phyloP scores from a whole-genome alignment of 1,139 yeast genomes.

The Nakaseomyces bracarensis region DNA sequence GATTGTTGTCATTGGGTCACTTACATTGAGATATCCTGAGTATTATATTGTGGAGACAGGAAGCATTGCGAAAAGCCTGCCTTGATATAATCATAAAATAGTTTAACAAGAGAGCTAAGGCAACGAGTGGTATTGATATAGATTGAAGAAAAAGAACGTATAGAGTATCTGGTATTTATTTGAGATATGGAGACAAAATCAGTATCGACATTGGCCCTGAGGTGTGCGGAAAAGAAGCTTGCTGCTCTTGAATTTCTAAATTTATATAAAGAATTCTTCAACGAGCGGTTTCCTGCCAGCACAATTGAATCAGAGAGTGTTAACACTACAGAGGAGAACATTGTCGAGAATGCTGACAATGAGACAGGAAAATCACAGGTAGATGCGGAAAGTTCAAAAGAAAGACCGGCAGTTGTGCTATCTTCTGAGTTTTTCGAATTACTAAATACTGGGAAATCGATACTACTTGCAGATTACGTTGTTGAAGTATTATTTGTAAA shows the following conservation, averaged over 20 bases:
- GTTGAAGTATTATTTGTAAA: constrained; percentile 28
- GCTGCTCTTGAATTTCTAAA: constrained; percentile 26
- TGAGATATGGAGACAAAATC: constrained; percentile 21
- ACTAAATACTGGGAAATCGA: constrained; percentile 17
- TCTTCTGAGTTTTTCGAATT: constrained; percentile 21
- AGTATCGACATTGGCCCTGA: constrained; percentile 21
- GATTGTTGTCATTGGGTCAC: no score
- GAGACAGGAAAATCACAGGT: background rate
- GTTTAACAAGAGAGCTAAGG: no score
- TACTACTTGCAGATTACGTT: constrained; percentile 27
- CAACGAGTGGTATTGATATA: no score
- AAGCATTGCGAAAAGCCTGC: no score
- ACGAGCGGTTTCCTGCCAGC: constrained; percentile 22
- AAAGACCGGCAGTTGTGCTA: constrained; percentile 8
- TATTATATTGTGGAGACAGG: no score
- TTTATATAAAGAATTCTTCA: constrained; percentile 29
- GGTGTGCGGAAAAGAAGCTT: constrained; percentile 26
- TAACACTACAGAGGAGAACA: constrained; percentile 8
- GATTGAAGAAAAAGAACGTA: no score
- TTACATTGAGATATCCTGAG: no score
- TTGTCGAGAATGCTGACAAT: background rate
- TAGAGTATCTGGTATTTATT: no score
- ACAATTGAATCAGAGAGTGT: constrained; percentile 18
- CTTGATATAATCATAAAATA: no score
- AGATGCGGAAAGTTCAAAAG: constrained; percentile 3